phyloP scores from a whole-genome alignment of 768 basidiomycete genomes.

The Russula lepida region DNA sequence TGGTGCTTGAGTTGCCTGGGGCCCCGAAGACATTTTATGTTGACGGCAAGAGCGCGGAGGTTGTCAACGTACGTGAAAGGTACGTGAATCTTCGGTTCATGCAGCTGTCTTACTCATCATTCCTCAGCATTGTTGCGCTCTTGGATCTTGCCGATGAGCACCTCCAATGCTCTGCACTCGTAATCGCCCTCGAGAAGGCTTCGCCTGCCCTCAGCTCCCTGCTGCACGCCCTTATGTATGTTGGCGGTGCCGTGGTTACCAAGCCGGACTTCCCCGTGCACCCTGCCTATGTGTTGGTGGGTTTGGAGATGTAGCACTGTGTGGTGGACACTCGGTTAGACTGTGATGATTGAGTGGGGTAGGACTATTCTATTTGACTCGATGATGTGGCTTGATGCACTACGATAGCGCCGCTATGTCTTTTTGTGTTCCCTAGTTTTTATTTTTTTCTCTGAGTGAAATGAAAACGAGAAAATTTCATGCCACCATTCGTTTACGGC shows the following conservation, averaged over 20 bases:
- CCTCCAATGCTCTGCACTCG: constrained; percentile 64
- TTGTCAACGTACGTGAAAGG: constrained; percentile 80
- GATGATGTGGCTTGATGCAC: not conserved
- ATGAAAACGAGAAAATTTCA: no score
- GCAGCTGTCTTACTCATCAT: not conserved
- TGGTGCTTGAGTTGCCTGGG: constrained; percentile 67
- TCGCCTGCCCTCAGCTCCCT: constrained; percentile 63
- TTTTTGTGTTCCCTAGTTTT: not conserved
- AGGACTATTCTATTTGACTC: not conserved
- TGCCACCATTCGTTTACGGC: not conserved
- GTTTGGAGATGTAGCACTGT: constrained; percentile 54
- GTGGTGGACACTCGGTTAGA: not conserved
- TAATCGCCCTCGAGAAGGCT: constrained; percentile 72
- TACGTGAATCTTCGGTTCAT: constrained; percentile 26
- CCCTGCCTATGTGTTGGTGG: constrained; percentile 74
- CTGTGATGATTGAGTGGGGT: not conserved
- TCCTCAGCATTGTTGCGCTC: constrained; percentile 67
- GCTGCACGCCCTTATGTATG: constrained; percentile 87
- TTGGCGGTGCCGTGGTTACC: constrained; percentile 79
- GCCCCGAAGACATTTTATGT: constrained; percentile 74
- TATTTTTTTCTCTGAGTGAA: not conserved
- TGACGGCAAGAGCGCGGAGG: constrained; percentile 72
- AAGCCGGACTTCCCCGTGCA: constrained; percentile 71
- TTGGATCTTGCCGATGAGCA: constrained; percentile 84
- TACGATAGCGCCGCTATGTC: no score